phyloP scores from a whole-genome alignment of 306 rosid genomes.

The Mimosa bimucronata region DNA sequence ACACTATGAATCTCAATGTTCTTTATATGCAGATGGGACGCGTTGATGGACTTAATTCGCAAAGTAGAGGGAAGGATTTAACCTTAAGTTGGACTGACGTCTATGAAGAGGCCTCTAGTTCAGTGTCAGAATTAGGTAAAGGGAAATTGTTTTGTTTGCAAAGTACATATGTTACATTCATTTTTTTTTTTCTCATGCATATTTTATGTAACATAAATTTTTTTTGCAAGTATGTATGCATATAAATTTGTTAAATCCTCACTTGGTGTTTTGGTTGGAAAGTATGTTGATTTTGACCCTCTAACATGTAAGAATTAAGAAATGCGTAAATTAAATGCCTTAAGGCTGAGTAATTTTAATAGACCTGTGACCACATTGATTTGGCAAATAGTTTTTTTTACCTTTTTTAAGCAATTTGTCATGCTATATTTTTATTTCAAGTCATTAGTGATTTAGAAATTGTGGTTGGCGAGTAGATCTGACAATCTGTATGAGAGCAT shows the following conservation, averaged over 20 bases:
- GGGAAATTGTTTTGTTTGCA: constrained; percentile 29
- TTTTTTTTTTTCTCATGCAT: constrained; percentile 15
- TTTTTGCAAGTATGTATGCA: neutral
- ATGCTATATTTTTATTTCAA: neutral
- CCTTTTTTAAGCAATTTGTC: neutral
- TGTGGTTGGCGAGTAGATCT: neutral
- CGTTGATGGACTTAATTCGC: constrained; percentile 77
- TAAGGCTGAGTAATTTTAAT: neutral
- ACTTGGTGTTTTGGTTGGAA: neutral
- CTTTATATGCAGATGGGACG: constrained; percentile 84
- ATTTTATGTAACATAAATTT: neutral
- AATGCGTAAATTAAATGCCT: neutral
- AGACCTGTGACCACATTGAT: neutral
- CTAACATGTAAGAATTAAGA: neutral
- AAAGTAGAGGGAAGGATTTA: constrained; percentile 63
- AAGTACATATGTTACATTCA: constrained; percentile 17
- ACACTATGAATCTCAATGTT: constrained; percentile 31
- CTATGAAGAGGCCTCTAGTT: constrained; percentile 55
- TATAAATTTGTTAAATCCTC: neutral
- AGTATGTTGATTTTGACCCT: neutral
- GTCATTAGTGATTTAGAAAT: neutral
- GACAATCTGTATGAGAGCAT: constrained; percentile 3
- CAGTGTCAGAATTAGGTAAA: constrained; percentile 56
- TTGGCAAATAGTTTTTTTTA: neutral
- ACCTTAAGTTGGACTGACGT: constrained; percentile 78